Evolutionary conservation across 805 yeast species (phyloP).

Genomic region (Zygotorulaspora danielsina): DNA sequence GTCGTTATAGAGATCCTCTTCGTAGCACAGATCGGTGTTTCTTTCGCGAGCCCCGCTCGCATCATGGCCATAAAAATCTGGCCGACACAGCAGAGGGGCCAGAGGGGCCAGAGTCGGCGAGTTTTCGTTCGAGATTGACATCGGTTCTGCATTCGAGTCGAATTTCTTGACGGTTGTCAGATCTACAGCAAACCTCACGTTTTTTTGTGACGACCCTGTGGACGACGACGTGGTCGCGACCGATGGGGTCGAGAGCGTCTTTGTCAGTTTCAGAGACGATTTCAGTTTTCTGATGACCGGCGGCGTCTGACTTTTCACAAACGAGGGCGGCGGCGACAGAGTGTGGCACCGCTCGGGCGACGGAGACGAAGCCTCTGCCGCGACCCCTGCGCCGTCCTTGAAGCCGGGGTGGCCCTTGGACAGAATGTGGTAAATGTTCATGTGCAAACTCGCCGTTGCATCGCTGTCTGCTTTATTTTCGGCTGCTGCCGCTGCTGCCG

Average conservation of each 20-base stretch:
- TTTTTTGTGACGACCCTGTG: slow-evolving; percentile 39
- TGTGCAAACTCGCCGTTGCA: background rate
- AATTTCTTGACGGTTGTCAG: slow-evolving; percentile 62
- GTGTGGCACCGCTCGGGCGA: too few relatives aligned
- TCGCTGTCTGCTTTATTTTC: background rate
- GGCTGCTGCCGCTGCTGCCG: background rate
- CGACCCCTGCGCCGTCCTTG: too few relatives aligned
- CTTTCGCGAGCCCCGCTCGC: background rate
- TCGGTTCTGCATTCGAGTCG: slow-evolving; percentile 56
- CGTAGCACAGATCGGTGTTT: slow-evolving; percentile 1
- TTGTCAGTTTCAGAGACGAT: slow-evolving; percentile 27
- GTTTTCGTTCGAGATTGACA: slow-evolving; percentile 55
- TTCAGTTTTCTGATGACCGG: slow-evolving; percentile 17
- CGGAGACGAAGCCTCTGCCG: background rate
- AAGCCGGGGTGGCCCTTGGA: background rate
- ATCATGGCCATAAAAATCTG: slow-evolving; percentile 8
- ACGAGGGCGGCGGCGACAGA: slow-evolving; percentile 5
- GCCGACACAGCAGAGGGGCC: slow-evolving; percentile 19
- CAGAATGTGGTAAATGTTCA: slow-evolving; percentile 1
- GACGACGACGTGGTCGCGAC: slow-evolving; percentile 17
- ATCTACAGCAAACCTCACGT: slow-evolving; percentile 60
- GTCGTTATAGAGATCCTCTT: slow-evolving; percentile 8
- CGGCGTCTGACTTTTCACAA: slow-evolving; percentile 3
- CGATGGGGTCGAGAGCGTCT: slow-evolving; percentile 11
- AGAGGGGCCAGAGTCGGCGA: slow-evolving; percentile 35